phyloP scores from a whole-genome alignment of 139 green algal genomes.

The Tetradesmus lagerheimii region DNA sequence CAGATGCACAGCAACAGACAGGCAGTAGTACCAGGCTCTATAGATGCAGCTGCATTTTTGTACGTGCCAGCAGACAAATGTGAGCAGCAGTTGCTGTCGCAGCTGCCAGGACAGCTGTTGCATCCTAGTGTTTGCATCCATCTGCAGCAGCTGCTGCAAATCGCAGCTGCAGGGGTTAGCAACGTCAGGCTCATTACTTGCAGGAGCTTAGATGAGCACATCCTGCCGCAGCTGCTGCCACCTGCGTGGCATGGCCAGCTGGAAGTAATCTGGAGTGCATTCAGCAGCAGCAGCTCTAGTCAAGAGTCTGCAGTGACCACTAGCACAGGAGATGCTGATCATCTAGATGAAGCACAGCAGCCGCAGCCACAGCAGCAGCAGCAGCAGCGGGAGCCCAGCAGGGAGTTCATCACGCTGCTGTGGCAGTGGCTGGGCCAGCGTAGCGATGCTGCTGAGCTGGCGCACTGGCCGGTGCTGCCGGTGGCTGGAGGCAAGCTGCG shows the following conservation, averaged over 20 bases:
- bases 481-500: constrained; percentile 56
- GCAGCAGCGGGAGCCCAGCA: constrained; percentile 34
- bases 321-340: neutral
- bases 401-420: constrained; percentile 54
- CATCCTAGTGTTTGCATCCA: neutral
- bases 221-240: constrained; percentile 69
- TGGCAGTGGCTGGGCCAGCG: constrained; percentile 56
- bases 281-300: neutral
- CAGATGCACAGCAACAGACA: neutral
- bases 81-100: constrained; percentile 56
- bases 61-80: neutral
- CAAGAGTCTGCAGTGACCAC: neutral
- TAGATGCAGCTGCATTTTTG: neutral
- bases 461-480: constrained; percentile 73
- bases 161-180: constrained; percentile 5
- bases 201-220: constrained; percentile 47
- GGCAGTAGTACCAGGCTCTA: neutral
- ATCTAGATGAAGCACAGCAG: neutral
- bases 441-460: constrained; percentile 47
- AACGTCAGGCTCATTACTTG: neutral
- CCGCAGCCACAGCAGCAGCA: constrained; percentile 13
- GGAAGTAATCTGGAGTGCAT: constrained; percentile 39
- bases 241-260: constrained; percentile 52
- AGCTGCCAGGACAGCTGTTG: constrained; percentile 28
- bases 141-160: constrained; percentile 20